A percentile compares a stretch with the other conserved stretches of the same genome.
Conservation (phyloP, 2,329 filamentous ascomycete genomes). For the Talaromyces islandicus region DNA sequence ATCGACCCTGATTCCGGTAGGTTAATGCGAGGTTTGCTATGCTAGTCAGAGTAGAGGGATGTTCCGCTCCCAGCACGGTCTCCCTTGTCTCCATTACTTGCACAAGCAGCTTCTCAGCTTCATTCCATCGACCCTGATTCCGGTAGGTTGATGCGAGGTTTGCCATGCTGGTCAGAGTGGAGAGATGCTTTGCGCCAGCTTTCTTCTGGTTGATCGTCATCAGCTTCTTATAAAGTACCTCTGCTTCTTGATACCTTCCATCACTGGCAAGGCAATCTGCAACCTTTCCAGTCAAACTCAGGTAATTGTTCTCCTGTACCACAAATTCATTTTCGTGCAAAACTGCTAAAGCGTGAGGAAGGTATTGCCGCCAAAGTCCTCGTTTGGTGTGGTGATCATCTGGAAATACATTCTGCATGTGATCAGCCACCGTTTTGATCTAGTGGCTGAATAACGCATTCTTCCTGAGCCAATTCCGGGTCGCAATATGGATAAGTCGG, state of each 20-base stretch:
- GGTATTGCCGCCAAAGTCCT: constrained; percentile 13
- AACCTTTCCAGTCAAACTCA: background rate
- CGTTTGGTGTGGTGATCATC: constrained; percentile 7
- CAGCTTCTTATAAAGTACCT: background rate
- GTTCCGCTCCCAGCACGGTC: too few relatives aligned
- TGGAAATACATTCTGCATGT: constrained; percentile 12
- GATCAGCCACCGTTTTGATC: background rate
- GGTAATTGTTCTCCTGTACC: background rate
- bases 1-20: too few relatives aligned
- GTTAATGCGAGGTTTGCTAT: too few relatives aligned
- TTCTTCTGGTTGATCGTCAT: background rate
- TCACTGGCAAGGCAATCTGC: constrained; percentile 11
- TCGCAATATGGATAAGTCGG: constrained; percentile 25
- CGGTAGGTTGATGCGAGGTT: too few relatives aligned
- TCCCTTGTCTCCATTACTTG: too few relatives aligned
- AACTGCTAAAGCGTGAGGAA: constrained; percentile 16
- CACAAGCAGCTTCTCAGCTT: too few relatives aligned
- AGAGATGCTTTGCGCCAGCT: too few relatives aligned
- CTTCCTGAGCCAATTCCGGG: constrained; percentile 19
- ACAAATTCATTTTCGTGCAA: constrained; percentile 2
- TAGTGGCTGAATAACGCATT: constrained; percentile 1
- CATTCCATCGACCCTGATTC: too few relatives aligned
- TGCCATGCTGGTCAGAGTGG: too few relatives aligned
- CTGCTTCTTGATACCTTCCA: constrained; percentile 15
- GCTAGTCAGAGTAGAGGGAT: too few relatives aligned